Evolutionary conservation across 2,329 filamentous ascomycete species (phyloP), one percentile per base, ranked within the genome.

Genomic region (Pseudofabraea citricarpa): DNA sequence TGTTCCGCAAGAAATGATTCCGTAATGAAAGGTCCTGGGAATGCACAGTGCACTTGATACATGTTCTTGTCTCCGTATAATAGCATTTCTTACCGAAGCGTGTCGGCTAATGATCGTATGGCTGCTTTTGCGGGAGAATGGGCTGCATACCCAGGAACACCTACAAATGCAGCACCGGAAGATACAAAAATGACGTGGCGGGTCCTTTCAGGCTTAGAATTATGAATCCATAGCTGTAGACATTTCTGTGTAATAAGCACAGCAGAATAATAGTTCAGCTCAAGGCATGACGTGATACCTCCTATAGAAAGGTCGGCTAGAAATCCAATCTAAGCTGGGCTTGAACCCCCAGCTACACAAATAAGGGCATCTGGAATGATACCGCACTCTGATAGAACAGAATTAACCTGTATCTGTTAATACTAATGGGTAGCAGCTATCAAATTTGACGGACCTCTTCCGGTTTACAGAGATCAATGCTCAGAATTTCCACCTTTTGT

Each of bases 11-110:
- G 33, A 31, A 48, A 48, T 21, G 41, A 44, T 4, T 48, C 45
- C 31, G 45, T 44, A 35, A 48, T 44, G n/a, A 48, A 48, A 16
- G 36, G 38, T 7, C 45, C 45, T 18, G 45, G 45, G 42, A 44
- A 48, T 20, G 41, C 37, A 26, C 45, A 32, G n/a, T 48, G 45
- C 15, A 48, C 41, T 38, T 44, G 41, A 39, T 44, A 44, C 33
- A 35, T 38, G 26, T 44, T 38, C 13, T 38, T 44, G 5, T 12
- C 36, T 16, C 41, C 45, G 27, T 48, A 48, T 7, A 48, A 20
- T 7, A 48, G 21, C 10, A 48, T 20, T 33, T 48, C 45, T 35
- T 48, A 37, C 2, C 45, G 45, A 4, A 48, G 41, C 13, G 45
- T 48, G 20, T 48, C 45, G 24, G 45, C 45, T 15, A 48, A 44